phyloP scores from a whole-genome alignment of 257 asterid genomes.

The Solanum piurae region DNA sequence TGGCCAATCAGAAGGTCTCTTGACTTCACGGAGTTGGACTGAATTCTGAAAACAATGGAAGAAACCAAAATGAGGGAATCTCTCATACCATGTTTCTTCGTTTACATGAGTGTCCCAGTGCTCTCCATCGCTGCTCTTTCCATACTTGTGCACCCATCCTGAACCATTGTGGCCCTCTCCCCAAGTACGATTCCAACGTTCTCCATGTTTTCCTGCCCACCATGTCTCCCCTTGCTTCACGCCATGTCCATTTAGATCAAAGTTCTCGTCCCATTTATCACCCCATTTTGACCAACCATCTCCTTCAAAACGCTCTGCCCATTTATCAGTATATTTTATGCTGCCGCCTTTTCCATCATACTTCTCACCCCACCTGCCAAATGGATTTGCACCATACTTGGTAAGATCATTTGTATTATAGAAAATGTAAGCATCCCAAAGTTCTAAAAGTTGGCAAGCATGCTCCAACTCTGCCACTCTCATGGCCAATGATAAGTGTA shows the following conservation, averaged over 20 bases:
- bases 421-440: neutral
- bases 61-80: slow-evolving; percentile 81
- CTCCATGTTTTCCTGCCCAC: slow-evolving; percentile 89
- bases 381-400: neutral
- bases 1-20: slow-evolving; percentile 69
- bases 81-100: slow-evolving; percentile 91
- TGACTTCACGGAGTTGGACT: slow-evolving; percentile 52
- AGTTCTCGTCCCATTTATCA: slow-evolving; percentile 92
- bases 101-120: slow-evolving; percentile 84
- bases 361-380: slow-evolving; percentile 86
- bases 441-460: neutral
- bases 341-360: slow-evolving; percentile 91
- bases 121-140: slow-evolving; percentile 94
- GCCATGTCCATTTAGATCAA: slow-evolving; percentile 35
- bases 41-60: slow-evolving; percentile 91
- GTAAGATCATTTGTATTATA: neutral
- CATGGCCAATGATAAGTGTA: neutral
- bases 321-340: slow-evolving; percentile 83
- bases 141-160: slow-evolving; percentile 98
- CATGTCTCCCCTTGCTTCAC: slow-evolving; percentile 95
- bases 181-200: slow-evolving; percentile 93
- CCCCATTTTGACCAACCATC: slow-evolving; percentile 98
- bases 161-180: slow-evolving; percentile 93
- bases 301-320: slow-evolving; percentile 89
- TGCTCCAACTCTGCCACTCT: neutral